Conservation (phyloP, 306 rosid species). For the Albizia julibrissin region DNA sequence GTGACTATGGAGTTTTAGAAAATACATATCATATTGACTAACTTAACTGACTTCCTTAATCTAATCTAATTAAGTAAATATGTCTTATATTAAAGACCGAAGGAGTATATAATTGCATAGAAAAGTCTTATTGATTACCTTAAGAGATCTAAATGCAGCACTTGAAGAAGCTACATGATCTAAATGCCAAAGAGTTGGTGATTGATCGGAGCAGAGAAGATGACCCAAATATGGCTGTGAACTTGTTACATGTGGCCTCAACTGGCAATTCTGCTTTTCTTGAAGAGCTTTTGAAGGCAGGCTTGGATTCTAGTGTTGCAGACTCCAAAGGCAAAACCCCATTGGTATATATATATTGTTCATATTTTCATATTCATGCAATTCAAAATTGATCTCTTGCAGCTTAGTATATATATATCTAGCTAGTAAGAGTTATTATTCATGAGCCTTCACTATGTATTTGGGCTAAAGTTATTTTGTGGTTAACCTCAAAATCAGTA, state of each 20-base stretch:
- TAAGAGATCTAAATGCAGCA: constrained; percentile 49
- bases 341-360: constrained; percentile 44
- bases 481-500: background rate
- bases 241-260: constrained; percentile 57
- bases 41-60: too few species aligned
- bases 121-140: too few species aligned
- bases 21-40: too few species aligned
- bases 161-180: constrained; percentile 60
- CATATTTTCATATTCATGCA: background rate
- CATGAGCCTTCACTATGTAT: background rate
- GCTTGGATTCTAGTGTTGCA: constrained; percentile 73
- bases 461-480: background rate
- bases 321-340: constrained; percentile 79
- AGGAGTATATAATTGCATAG: background rate
- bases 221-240: constrained; percentile 49
- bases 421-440: background rate
- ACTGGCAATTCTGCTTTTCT: constrained; percentile 77
- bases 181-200: constrained; percentile 47
- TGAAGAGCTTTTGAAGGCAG: constrained; percentile 78
- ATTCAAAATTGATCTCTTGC: background rate
- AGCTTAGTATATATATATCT: background rate
- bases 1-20: too few species aligned
- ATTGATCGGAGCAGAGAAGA: constrained; percentile 52
- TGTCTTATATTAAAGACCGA: too few species aligned
- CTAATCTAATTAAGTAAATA: too few species aligned